Conservation (phyloP, 225 moss, liverwort and hornwort species). For the Pseudoscleropodium purum region DNA sequence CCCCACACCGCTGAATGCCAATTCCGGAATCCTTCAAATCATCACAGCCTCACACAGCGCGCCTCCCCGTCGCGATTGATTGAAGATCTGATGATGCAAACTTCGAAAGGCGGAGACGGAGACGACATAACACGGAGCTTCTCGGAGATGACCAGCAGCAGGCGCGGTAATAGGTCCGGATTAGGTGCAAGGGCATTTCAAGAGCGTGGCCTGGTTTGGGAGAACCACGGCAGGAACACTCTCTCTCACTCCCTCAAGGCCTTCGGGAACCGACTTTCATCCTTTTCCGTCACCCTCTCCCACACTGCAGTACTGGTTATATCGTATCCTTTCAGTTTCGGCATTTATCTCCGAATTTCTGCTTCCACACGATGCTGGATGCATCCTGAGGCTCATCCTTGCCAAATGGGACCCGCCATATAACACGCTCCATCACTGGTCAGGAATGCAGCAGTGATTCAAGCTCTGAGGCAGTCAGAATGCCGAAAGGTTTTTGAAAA, state of each 20-base stretch:
- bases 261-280: slow-evolving; percentile 5
- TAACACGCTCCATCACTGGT: neutral
- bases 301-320: neutral
- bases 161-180: slow-evolving; percentile 22
- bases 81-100: neutral
- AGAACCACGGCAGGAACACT: neutral
- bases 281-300: neutral
- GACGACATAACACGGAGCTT: neutral
- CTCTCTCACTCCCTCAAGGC: no score
- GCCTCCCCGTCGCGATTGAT: neutral
- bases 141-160: neutral
- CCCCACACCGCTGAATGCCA: neutral
- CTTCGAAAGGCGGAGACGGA: neutral
- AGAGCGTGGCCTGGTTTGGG: neutral
- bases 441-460: neutral
- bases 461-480: neutral
- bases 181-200: neutral
- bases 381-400: slow-evolving; percentile 5
- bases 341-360: neutral
- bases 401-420: slow-evolving; percentile 1
- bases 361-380: slow-evolving; percentile 8
- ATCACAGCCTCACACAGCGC: neutral
- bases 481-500: neutral
- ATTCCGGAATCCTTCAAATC: slow-evolving; percentile 7
- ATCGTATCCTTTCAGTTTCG: neutral